Percentiles rank a stretch among this genome's conserved stretches.
Evolutionary conservation across 78 protist genomes (phyloP).

Genomic region (Chrysochromulina parva): DNA sequence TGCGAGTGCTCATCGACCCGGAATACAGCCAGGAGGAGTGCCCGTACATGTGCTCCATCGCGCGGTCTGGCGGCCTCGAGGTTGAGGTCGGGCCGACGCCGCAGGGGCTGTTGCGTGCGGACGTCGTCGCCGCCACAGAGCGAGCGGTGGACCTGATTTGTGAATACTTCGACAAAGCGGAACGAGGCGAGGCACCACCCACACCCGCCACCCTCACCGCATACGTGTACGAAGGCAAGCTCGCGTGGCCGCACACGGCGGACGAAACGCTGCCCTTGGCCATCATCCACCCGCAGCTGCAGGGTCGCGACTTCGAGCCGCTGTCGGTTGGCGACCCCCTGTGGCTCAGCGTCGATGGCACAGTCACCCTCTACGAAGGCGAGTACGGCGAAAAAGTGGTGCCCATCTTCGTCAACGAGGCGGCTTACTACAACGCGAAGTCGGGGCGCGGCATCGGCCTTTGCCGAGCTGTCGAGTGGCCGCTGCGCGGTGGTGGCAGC

Average conservation of each 20-base stretch:
- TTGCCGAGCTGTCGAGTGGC: too few relatives aligned
- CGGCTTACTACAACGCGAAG: background rate
- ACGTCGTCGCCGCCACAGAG: background rate
- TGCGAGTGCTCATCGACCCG: background rate
- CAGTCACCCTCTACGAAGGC: background rate
- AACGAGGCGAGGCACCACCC: background rate
- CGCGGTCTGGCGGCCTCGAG: background rate
- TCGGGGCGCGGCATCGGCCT: background rate
- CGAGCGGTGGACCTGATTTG: background rate
- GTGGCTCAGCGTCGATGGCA: background rate
- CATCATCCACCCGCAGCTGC: background rate
- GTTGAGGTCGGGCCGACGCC: slow-evolving; percentile 21
- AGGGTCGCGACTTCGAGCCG: background rate
- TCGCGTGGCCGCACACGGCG: background rate
- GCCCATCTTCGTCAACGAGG: slow-evolving; percentile 30
- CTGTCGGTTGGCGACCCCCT: background rate
- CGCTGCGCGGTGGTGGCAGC: too few relatives aligned
- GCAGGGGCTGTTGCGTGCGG: background rate
- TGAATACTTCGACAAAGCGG: background rate
- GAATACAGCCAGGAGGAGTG: background rate
- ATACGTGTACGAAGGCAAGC: background rate
- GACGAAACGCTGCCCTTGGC: background rate
- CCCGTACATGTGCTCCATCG: background rate
- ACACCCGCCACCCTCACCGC: background rate
- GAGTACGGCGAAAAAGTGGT: background rate